Conservation (phyloP, 2,329 filamentous ascomycete genomes). For the Dothistroma pini region DNA sequence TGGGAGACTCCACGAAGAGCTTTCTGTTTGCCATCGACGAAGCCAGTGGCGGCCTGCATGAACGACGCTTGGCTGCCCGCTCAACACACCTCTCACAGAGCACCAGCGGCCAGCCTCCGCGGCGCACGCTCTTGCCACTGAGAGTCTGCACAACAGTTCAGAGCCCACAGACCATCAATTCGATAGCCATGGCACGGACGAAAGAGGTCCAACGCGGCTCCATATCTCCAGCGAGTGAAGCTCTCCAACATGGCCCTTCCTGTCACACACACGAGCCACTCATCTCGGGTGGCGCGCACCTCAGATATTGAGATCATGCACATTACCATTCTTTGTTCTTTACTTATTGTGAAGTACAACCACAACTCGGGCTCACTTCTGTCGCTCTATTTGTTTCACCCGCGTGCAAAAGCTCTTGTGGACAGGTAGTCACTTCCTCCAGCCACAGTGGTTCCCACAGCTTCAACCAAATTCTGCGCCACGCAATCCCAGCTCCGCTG, state of each 20-base stretch:
- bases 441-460: neutral
- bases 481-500: conserved; percentile 9
- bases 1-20: neutral
- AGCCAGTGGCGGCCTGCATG: conserved; percentile 12
- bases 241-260: conserved; percentile 10
- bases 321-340: conserved; percentile 1
- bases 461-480: conserved; percentile 9
- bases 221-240: neutral
- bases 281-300: conserved; percentile 15
- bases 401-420: neutral
- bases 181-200: conserved; percentile 7
- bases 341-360: neutral
- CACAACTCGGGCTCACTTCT: neutral
- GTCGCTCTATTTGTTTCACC: neutral
- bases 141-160: neutral
- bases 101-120: neutral
- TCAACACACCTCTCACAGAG: neutral
- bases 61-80: conserved; percentile 2
- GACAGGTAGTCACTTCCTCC: neutral
- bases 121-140: neutral
- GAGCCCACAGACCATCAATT: neutral
- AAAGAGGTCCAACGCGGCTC: neutral
- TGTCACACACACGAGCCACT: conserved; percentile 11
- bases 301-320: conserved; percentile 5
- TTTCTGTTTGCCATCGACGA: neutral